Evolutionary conservation across 257 asterid genomes (phyloP).

Genomic region (Lycium barbarum): DNA sequence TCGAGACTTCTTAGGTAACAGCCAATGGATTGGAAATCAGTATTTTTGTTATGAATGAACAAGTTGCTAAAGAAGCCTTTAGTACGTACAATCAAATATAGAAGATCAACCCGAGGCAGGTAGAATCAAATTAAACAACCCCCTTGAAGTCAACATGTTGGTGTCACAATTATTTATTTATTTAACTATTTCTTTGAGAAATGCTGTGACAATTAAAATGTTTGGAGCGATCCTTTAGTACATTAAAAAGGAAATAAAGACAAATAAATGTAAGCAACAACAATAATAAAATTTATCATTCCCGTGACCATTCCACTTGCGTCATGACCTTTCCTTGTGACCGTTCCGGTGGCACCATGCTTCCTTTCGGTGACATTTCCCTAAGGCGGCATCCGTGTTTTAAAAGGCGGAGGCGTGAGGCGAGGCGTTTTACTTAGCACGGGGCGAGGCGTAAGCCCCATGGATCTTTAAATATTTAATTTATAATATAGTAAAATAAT

Average conservation of each 20-base stretch:
- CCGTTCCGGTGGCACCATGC: too few species aligned
- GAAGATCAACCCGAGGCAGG: background rate
- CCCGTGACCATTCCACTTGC: background rate
- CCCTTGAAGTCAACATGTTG: slow-evolving; percentile 1
- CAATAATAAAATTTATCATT: slow-evolving; percentile 6
- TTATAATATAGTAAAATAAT: too few species aligned
- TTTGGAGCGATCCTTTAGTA: slow-evolving; percentile 22
- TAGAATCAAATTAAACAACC: slow-evolving; percentile 21
- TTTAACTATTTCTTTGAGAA: slow-evolving; percentile 6
- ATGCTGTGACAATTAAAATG: slow-evolving; percentile 23
- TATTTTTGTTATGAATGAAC: slow-evolving; percentile 7
- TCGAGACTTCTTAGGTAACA: slow-evolving; percentile 19
- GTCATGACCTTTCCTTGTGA: too few species aligned
- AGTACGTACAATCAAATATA: background rate
- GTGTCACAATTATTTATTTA: slow-evolving; percentile 6
- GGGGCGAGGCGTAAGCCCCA: too few species aligned
- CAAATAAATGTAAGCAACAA: slow-evolving; percentile 12
- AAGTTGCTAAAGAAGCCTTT: slow-evolving; percentile 17
- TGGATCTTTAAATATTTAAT: too few species aligned
- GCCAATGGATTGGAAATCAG: background rate
- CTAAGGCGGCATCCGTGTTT: too few species aligned
- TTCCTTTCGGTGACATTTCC: too few species aligned
- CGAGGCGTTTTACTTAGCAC: too few species aligned
- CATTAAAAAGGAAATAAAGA: background rate
- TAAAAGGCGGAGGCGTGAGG: too few species aligned